phyloP scores from a whole-genome alignment of 2,329 filamentous ascomycete genomes.

The Xylariaceae sp. region DNA sequence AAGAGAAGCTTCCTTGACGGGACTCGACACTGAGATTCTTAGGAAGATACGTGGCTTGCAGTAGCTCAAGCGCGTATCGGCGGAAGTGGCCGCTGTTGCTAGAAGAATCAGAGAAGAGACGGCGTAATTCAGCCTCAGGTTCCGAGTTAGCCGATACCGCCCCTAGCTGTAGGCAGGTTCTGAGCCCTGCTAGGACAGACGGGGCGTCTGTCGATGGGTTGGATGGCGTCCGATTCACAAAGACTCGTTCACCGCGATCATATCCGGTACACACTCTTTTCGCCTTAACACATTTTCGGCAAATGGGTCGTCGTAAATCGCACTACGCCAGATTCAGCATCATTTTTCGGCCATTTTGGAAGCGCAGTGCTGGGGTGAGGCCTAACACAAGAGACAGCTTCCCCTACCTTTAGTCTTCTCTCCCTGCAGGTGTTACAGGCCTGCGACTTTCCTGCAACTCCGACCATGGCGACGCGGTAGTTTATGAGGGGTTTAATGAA shows the following conservation, averaged over 20 bases:
- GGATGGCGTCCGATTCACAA: slow-evolving; percentile 29
- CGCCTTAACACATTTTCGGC: slow-evolving; percentile 26
- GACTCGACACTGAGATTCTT: slow-evolving; percentile 9
- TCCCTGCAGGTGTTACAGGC: slow-evolving; percentile 3
- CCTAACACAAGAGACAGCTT: too few relatives aligned
- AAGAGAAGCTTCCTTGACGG: slow-evolving; percentile 10
- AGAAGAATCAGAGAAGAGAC: too few relatives aligned
- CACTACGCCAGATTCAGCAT: slow-evolving; percentile 22
- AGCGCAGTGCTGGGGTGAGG: too few relatives aligned
- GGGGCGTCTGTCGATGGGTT: slow-evolving; percentile 22
- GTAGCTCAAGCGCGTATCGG: slow-evolving; percentile 23
- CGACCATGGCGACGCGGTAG: too few relatives aligned
- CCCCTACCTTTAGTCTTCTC: background rate
- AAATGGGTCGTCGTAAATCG: slow-evolving; percentile 27
- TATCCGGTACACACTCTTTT: slow-evolving; percentile 29
- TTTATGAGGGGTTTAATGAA: too few relatives aligned
- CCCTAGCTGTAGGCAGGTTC: too few relatives aligned
- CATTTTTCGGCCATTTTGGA: too few relatives aligned
- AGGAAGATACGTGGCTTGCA: slow-evolving; percentile 30
- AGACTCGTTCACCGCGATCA: slow-evolving; percentile 22
- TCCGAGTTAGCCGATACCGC: too few relatives aligned
- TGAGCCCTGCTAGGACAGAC: slow-evolving; percentile 12
- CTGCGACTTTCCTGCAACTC: slow-evolving; percentile 1
- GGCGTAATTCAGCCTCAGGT: too few relatives aligned
- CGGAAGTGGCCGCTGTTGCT: slow-evolving; percentile 17